Base-by-base conservation (phyloP, 495 filamentous ascomycete species). In the Xylaria flabelliformis region DNA sequence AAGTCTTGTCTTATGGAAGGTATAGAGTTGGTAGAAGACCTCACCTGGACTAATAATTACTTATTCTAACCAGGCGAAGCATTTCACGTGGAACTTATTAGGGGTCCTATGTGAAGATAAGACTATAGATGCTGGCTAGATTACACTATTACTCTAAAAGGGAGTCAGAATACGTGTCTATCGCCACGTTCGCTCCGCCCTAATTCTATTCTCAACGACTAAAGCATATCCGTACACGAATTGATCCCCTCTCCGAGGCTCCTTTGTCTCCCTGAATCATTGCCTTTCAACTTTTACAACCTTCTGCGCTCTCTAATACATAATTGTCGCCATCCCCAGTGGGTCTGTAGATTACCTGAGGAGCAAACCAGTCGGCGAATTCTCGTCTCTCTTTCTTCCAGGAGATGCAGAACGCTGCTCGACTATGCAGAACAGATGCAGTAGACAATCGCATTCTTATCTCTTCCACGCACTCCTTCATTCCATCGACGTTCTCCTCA, bases 321-420 rank as follows among this genome's bases (percentile, higher is more conserved):
- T 71, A 64, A 10, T 55, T 42, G n/a, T 64, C 69, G 34, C 69
- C 48, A 64, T 71, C 48, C 4, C 61, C 48, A 5, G 34, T 64
- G 3, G 15, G 69, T 34, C 64, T 71, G 59, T 64, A 71, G 48
- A 71, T 50, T 4, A 71, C 69, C 15, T 64, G 34, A 8, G 69
- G 69, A 29, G 19, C 13, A n/a, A 71, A 71, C 69, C 69, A 71
- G 39, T 71, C 69, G 4, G 69, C 69, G 42, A 51, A 44, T 2
- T 64, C 65, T 29, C 48, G 55, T 24, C 41, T 63, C 42, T 70
- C 69, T 3, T 56, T 53, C 34, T 32, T 53, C 69, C 69, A 71
- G 15, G 62, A 71, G 24, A 71, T 64, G 15, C 61, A 53, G 59
- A 71, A 55, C 17, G 69, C 69, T 2, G 62, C 61, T 39, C 50